phyloP scores from a whole-genome alignment of 768 basidiomycete genomes.

The Strobilomyces dryophilus region DNA sequence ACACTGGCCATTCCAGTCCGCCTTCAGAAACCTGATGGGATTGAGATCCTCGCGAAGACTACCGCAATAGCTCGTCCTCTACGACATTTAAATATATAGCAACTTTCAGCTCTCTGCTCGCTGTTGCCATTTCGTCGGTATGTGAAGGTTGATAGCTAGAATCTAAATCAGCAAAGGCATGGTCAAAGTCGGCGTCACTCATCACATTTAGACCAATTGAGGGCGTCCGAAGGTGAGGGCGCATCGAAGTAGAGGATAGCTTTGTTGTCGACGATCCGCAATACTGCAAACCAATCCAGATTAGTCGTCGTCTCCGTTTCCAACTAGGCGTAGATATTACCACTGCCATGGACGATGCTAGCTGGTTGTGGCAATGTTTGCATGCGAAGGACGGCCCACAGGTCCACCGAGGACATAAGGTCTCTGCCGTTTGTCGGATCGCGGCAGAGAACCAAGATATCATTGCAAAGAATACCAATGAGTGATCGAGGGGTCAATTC shows the following conservation, averaged over 20 bases:
- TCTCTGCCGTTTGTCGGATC: slow-evolving; percentile 83
- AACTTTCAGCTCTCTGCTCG: too few relatives aligned
- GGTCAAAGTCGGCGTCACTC: slow-evolving; percentile 6
- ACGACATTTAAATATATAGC: too few relatives aligned
- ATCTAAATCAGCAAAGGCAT: slow-evolving; percentile 4
- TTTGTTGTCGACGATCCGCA: slow-evolving; percentile 89
- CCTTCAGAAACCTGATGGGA: too few relatives aligned
- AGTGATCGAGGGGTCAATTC: slow-evolving; percentile 78
- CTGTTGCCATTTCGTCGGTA: slow-evolving; percentile 38
- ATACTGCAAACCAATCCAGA: slow-evolving; percentile 39
- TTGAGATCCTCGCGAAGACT: too few relatives aligned
- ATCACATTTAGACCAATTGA: slow-evolving; percentile 88
- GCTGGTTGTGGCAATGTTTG: slow-evolving; percentile 89
- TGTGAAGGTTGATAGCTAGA: slow-evolving; percentile 84
- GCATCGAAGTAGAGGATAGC: slow-evolving; percentile 88
- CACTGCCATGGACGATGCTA: slow-evolving; percentile 84
- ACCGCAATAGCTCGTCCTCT: too few relatives aligned
- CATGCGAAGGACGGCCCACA: slow-evolving; percentile 98
- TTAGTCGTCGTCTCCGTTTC: slow-evolving; percentile 4
- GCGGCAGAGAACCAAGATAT: slow-evolving; percentile 87
- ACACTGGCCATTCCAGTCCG: too few relatives aligned
- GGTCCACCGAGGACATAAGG: slow-evolving; percentile 68
- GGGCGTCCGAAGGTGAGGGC: slow-evolving; percentile 75
- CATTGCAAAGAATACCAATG: slow-evolving; percentile 85
- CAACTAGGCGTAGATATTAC: slow-evolving; percentile 35